These are phyloP conservation scores for Hermanozyma aechmeae DNA, from an alignment of 805 yeast genomes.

Conservation along the genomic window DNA sequence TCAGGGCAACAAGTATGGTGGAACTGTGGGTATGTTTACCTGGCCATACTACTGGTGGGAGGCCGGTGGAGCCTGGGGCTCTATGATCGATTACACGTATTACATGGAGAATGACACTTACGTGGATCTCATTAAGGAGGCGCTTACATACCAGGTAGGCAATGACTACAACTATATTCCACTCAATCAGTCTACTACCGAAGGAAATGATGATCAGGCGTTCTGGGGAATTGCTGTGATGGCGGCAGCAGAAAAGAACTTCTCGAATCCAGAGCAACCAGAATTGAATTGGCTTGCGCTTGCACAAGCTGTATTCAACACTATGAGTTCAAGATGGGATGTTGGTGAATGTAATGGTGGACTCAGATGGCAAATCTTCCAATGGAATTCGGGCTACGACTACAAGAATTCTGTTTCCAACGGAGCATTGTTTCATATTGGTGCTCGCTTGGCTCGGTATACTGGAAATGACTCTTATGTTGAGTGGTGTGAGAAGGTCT, in stretches of 20 bases:
- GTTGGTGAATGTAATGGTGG: constrained; percentile 70
- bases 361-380: constrained; percentile 90
- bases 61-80: constrained; percentile 94
- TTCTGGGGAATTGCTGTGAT: constrained; percentile 94
- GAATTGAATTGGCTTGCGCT: constrained; percentile 60
- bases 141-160: constrained; percentile 61
- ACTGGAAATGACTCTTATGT: constrained; percentile 66
- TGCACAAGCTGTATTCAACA: constrained; percentile 84
- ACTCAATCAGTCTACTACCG: constrained; percentile 78
- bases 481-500: constrained; percentile 65
- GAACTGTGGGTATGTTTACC: constrained; percentile 79
- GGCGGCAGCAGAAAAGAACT: constrained; percentile 86
- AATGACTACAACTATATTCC: constrained; percentile 74
- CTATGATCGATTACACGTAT: constrained; percentile 69
- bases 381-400: constrained; percentile 90
- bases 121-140: constrained; percentile 45
- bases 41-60: constrained; percentile 98
- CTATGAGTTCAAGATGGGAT: constrained; percentile 91
- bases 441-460: constrained; percentile 79
- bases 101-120: constrained; percentile 65
- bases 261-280: constrained; percentile 60
- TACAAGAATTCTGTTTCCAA: constrained; percentile 89
- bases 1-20: constrained; percentile 57
- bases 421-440: constrained; percentile 81
- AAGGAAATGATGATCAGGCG: constrained; percentile 97